A percentile compares a stretch with the other conserved stretches of the same genome.
Conservation (phyloP, 1,139 yeast genomes). For the Candida tropicalis region DNA sequence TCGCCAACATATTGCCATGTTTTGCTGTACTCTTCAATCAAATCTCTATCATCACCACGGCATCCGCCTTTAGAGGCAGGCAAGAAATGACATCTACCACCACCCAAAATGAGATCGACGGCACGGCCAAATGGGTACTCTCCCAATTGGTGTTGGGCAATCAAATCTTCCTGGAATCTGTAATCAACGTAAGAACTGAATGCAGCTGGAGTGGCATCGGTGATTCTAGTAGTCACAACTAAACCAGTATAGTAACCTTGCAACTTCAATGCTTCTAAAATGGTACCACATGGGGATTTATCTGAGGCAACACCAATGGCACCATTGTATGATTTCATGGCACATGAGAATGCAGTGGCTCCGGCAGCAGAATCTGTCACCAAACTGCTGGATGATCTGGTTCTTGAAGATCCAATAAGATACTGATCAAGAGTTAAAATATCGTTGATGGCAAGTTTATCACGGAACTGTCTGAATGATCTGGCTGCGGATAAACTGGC, state of each 20-base stretch:
- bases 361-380: constrained; percentile 95
- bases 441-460: constrained; percentile 49
- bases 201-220: constrained; percentile 83
- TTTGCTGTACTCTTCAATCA: constrained; percentile 58
- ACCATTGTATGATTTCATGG: constrained; percentile 76
- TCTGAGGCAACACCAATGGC: constrained; percentile 75
- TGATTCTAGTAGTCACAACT: constrained; percentile 81
- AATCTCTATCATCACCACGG: constrained; percentile 66
- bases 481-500: constrained; percentile 77
- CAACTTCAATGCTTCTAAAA: constrained; percentile 79
- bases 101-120: constrained; percentile 85
- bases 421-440: constrained; percentile 63
- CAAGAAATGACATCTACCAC: constrained; percentile 81
- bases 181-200: constrained; percentile 75
- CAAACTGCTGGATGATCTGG: constrained; percentile 69
- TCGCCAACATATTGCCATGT: constrained; percentile 67
- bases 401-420: constrained; percentile 76
- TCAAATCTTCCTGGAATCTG: constrained; percentile 76
- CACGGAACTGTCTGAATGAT: constrained; percentile 60
- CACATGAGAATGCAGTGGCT: constrained; percentile 88
- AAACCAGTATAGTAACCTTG: constrained; percentile 79
- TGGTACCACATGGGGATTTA: constrained; percentile 72
- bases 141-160: constrained; percentile 85
- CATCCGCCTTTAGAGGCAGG: constrained; percentile 57
- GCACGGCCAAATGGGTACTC: constrained; percentile 67